Evolutionary conservation across 2,329 filamentous ascomycete genomes (phyloP), one percentile per base, ranked within the genome.

Genomic region (Mariannaea elegans): DNA sequence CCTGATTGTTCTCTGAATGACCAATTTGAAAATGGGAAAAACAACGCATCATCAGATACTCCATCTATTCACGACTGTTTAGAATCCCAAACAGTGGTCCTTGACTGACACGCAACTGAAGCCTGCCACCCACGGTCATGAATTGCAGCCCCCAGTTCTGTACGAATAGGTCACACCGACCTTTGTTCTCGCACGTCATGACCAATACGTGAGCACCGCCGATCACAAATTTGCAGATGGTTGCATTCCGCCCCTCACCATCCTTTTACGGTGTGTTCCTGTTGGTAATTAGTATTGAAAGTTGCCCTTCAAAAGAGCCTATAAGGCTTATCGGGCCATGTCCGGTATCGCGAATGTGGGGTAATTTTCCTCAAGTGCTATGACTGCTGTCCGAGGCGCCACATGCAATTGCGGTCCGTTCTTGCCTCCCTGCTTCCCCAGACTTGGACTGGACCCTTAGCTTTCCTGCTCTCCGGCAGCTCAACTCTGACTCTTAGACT

Each of bases 271-370:
- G 36, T 27, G 38, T 50, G 48, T 41, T 41, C 48, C 48, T 51
- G 48, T 51, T 51, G 48, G 48, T 51, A 41, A 51, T 51, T 41
- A 41, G 23, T 51, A 51, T 41, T 41, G 36, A 24, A 42, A 31
- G 32, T n/a, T 32, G 41, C n/a, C 21, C 41, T 51, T 27, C 16
- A 42, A 34, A 36, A 36, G 14, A 36, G 32, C 32, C 32, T 4
- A 24, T 55, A 58, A 59, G 65, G 59, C 59, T 57, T 69, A 70
- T 69, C 60, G 55, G 55, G 23, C 52, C 42, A 31, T 47, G 55
- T 66, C 66, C 68, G 66, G 65, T 70, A 70, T 70, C 68, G 68
- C 66, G 61, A 65, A 49, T 66, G 68, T 70, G 68, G 68, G 68
- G 68, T 70, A 71, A 58, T 49, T 60, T 49, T 60, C 44, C 57